A percentile compares a stretch with the other conserved stretches of the same genome.
Conservation (phyloP, 805 yeast genomes). For the Teunomyces cretensis region DNA sequence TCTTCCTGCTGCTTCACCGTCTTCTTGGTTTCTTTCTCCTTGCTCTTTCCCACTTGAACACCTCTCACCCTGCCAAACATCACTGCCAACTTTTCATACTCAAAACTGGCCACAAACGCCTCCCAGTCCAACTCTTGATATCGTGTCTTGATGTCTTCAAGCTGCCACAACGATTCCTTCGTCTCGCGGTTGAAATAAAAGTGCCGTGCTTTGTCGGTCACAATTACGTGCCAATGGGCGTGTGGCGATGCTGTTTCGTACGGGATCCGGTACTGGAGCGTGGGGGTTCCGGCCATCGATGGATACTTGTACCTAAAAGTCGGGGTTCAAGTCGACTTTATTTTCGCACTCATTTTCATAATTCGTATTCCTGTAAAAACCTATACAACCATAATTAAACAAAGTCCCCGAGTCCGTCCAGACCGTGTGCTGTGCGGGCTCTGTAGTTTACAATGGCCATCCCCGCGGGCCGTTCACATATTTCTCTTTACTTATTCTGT, state of each 20-base stretch:
- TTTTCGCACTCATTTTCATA: not conserved
- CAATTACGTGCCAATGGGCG: conserved; percentile 27
- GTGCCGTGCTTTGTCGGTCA: conserved; percentile 26
- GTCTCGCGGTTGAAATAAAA: conserved; percentile 28
- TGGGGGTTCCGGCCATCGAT: conserved; percentile 10
- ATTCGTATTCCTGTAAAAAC: not conserved
- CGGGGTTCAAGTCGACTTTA: too few relatives aligned
- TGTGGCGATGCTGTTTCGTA: conserved; percentile 1
- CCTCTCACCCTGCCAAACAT: conserved; percentile 23
- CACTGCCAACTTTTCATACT: conserved; percentile 29
- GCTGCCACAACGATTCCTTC: conserved; percentile 33
- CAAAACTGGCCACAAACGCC: conserved; percentile 20
- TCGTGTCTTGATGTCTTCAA: conserved; percentile 20
- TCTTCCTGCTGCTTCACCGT: not conserved
- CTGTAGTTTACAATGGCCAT: too few relatives aligned
- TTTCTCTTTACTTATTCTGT: too few relatives aligned
- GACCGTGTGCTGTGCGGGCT: too few relatives aligned
- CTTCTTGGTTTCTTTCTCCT: not conserved
- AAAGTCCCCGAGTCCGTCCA: too few relatives aligned
- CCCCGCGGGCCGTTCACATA: too few relatives aligned
- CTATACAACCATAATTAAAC: too few relatives aligned
- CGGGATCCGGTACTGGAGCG: conserved; percentile 20
- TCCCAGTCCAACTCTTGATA: conserved; percentile 8
- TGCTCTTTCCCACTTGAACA: conserved; percentile 9
- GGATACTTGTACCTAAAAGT: not conserved